phyloP scores from a whole-genome alignment of 2,329 filamentous ascomycete species.

The Thelonectria discophora region DNA sequence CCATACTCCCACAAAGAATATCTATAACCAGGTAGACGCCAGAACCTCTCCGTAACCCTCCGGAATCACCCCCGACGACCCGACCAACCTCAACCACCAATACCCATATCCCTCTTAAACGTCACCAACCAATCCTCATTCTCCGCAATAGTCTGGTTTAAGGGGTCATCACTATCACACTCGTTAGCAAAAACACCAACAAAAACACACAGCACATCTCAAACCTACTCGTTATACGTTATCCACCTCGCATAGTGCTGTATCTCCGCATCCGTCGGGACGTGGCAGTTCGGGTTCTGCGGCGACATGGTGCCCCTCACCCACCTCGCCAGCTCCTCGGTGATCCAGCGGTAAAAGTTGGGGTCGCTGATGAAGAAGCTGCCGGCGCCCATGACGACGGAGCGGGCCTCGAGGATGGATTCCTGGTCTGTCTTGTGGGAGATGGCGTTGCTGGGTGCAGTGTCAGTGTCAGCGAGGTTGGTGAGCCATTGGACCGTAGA shows the following conservation, averaged over 20 bases:
- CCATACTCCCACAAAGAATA: too few relatives aligned
- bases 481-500: neutral
- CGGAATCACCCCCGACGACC: neutral
- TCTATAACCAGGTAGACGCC: neutral
- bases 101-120: slow-evolving; percentile 27
- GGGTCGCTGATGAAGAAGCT: slow-evolving; percentile 28
- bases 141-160: slow-evolving; percentile 31
- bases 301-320: slow-evolving; percentile 32
- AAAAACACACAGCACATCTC: neutral
- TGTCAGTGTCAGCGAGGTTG: neutral
- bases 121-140: slow-evolving; percentile 25
- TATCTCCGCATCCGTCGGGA: slow-evolving; percentile 28
- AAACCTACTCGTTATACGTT: slow-evolving; percentile 28
- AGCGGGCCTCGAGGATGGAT: slow-evolving; percentile 17
- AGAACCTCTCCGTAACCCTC: neutral
- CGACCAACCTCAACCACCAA: neutral
- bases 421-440: neutral
- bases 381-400: slow-evolving; percentile 21
- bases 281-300: slow-evolving; percentile 28
- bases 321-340: slow-evolving; percentile 28
- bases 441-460: neutral
- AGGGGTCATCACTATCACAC: slow-evolving; percentile 22
- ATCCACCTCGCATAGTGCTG: slow-evolving; percentile 34
- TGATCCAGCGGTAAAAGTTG: slow-evolving; percentile 29
- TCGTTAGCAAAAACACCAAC: neutral